Percentiles rank a stretch among this genome's conserved stretches.
Conservation (phyloP, 495 filamentous ascomycete genomes). For the Cudoniella acicularis region DNA sequence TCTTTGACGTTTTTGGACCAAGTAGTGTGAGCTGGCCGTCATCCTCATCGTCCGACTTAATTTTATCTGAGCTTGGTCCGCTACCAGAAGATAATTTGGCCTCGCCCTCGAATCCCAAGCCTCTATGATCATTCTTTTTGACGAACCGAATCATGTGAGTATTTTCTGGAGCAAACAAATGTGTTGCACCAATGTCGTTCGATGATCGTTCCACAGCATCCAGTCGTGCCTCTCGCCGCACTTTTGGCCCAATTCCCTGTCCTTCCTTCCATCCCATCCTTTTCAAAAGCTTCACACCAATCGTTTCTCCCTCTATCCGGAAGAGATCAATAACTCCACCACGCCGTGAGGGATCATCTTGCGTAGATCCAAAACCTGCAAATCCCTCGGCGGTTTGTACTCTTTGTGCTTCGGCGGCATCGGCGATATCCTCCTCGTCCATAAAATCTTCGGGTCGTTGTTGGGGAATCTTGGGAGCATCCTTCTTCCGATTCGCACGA, state of each 20-base stretch:
- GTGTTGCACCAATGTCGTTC: slow-evolving; percentile 45
- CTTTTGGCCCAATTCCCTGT: slow-evolving; percentile 86
- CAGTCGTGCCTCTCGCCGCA: slow-evolving; percentile 71
- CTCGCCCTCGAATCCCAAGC: slow-evolving; percentile 76
- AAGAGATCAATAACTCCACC: slow-evolving; percentile 71
- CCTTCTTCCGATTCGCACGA: slow-evolving; percentile 70
- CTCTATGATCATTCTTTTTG: slow-evolving; percentile 75
- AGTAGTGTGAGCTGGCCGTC: slow-evolving; percentile 28
- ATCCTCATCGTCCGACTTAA: slow-evolving; percentile 51
- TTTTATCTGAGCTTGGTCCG: slow-evolving; percentile 25
- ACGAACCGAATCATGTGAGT: slow-evolving; percentile 69
- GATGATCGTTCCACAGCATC: slow-evolving; percentile 33
- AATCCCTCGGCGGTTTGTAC: slow-evolving; percentile 71
- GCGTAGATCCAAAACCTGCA: slow-evolving; percentile 70
- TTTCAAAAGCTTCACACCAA: slow-evolving; percentile 82
- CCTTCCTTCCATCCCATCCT: slow-evolving; percentile 97
- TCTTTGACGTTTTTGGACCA: slow-evolving; percentile 35
- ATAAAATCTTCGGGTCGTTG: slow-evolving; percentile 89
- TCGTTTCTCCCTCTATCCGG: slow-evolving; percentile 72
- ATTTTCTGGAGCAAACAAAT: slow-evolving; percentile 89
- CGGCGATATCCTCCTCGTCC: slow-evolving; percentile 94
- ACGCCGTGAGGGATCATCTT: slow-evolving; percentile 47
- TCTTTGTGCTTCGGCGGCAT: slow-evolving; percentile 70
- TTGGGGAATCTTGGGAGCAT: slow-evolving; percentile 46
- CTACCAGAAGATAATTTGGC: slow-evolving; percentile 41